Evolutionary conservation across 73 alveolate species (phyloP).

Genomic region (Paramecium sexaurelia): DNA sequence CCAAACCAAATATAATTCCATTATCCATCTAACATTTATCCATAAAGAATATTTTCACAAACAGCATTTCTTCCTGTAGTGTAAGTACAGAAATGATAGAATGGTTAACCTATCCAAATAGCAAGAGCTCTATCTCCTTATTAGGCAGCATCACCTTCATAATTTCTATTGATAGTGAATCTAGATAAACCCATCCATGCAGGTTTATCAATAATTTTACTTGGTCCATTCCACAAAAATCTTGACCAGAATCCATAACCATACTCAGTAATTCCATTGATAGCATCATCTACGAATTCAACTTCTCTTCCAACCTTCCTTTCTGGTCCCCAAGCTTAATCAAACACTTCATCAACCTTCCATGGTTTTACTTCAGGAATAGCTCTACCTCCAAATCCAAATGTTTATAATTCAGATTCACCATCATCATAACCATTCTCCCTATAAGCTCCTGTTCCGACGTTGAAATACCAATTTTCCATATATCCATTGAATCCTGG

Average conservation of each 20-base stretch:
- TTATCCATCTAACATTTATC: conserved; percentile 38
- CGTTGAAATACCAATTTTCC: conserved; percentile 31
- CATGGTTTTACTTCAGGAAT: neutral
- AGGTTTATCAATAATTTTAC: neutral
- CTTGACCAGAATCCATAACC: conserved; percentile 58
- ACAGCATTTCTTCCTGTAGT: neutral
- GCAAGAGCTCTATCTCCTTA: conserved; percentile 29
- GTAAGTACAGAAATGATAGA: conserved; percentile 1
- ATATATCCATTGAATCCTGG: conserved; percentile 28
- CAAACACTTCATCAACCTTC: neutral
- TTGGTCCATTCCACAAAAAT: conserved; percentile 51
- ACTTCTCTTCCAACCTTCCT: neutral
- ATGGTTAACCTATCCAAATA: conserved; percentile 6
- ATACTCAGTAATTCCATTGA: conserved; percentile 49
- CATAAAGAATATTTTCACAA: neutral
- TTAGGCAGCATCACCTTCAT: conserved; percentile 37
- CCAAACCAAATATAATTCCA: conserved; percentile 40
- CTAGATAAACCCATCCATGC: conserved; percentile 55
- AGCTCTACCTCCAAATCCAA: conserved; percentile 45
- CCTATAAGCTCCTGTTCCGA: conserved; percentile 41
- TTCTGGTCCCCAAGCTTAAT: neutral
- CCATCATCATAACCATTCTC: conserved; percentile 35
- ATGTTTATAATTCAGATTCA: neutral
- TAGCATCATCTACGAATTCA: neutral
- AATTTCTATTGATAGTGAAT: neutral